Evolutionary conservation across 768 basidiomycete genomes (phyloP), one percentile per base, ranked within the genome.

Genomic region (Leccinum pellstonianum): DNA sequence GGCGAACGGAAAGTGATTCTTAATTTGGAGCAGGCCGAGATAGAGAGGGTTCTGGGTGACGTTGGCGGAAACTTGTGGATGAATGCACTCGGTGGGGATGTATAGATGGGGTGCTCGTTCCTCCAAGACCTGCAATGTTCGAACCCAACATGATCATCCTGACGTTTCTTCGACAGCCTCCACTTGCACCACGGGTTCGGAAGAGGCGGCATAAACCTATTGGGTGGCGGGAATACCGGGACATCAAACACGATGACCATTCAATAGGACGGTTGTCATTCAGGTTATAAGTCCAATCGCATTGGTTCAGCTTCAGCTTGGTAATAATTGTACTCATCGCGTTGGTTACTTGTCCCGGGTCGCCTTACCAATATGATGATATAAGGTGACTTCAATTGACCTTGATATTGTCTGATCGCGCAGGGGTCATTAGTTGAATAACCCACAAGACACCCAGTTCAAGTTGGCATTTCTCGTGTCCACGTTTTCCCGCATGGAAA

Each of bases 1-100:
- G 81, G 78, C 7, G 92, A 95, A 57, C 77, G 90, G 60, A 83
- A 85, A 65, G 78, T 96, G 1, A 74, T 93, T 60, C 76, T 95
- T n/a, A 93, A 93, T 67, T 69, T 96, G 62, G 95, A 96, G 71
- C 84, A 87, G 62, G 78, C 77, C 0, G 95, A 97, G 64, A 88
- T 95, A 0, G 92, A 95, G 73, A 80, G 92, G 56, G 90, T 93
- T 25, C 76, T 98, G 51, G 83, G 90, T 48, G 92, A 93, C 57
- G 82, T 91, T 19, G 94, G 93, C 6, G 89, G 90, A 15, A 64
- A 73, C 21, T 68, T 68, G 9, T 92, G 90, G 90, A 85, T 83
- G 75, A 88, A 78, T 68, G 76, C 75, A 5, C 70, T 82, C 7
- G 59, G 61, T 21, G 52, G 60, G 1, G 56, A 52, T 3, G 56